Evolutionary conservation across 2,329 filamentous ascomycete species (phyloP).

Genomic region (Fusarium illudens): DNA sequence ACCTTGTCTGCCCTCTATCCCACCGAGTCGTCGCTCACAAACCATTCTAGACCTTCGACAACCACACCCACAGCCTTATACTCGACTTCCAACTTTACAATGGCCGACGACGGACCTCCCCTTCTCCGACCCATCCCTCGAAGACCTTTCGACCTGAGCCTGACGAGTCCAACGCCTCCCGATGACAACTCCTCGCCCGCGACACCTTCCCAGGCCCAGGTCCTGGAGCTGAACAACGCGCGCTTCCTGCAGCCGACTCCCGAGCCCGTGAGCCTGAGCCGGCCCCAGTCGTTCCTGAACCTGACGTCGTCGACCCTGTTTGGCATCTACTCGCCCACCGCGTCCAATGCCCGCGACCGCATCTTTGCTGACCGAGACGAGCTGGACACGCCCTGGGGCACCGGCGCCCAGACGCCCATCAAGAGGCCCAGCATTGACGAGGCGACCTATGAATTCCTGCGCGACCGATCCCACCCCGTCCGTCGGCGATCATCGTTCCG

Average conservation of each 20-base stretch:
- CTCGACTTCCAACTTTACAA: constrained; percentile 22
- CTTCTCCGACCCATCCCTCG: constrained; percentile 76
- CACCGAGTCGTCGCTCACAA: not conserved
- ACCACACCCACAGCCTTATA: not conserved
- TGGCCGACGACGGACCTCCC: constrained; percentile 58
- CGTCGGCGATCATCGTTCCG: constrained; percentile 50
- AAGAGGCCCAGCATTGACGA: constrained; percentile 55
- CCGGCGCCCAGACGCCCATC: constrained; percentile 75
- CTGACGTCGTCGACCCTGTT: constrained; percentile 88
- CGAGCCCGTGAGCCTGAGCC: constrained; percentile 58
- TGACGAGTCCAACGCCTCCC: constrained; percentile 57
- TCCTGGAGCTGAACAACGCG: constrained; percentile 47
- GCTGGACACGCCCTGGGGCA: constrained; percentile 77
- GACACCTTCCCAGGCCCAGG: constrained; percentile 32
- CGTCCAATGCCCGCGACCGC: constrained; percentile 62
- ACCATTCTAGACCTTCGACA: not conserved
- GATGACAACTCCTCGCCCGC: constrained; percentile 42
- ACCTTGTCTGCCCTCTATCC: not conserved
- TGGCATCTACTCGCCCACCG: constrained; percentile 84
- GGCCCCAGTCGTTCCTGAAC: constrained; percentile 82
- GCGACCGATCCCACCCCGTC: constrained; percentile 48
- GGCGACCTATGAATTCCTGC: constrained; percentile 55
- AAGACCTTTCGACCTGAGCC: constrained; percentile 72
- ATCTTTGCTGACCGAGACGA: constrained; percentile 58
- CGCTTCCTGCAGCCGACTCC: constrained; percentile 51